A percentile compares a stretch with the other conserved stretches of the same genome.
Evolutionary conservation across 352 stramenopile genomes (phyloP).

Genomic region (Globisporangium carolinianum): DNA sequence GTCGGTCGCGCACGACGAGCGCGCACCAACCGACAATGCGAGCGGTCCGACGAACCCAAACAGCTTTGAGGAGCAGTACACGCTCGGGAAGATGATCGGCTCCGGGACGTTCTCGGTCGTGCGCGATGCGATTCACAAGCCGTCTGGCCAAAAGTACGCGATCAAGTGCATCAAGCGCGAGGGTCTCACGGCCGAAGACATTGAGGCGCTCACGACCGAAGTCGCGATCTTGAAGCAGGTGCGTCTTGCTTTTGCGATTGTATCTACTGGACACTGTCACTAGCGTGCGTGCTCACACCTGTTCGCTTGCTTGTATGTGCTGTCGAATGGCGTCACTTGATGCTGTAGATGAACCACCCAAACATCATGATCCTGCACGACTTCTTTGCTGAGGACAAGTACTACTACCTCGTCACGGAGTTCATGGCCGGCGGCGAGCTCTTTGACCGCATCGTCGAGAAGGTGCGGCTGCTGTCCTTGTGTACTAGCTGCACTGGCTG

Average conservation of each 20-base stretch:
- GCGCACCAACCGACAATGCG: constrained; percentile 6
- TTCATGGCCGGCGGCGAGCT: constrained; percentile 91
- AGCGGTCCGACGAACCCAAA: constrained; percentile 37
- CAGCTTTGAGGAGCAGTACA: constrained; percentile 82
- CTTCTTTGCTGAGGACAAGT: constrained; percentile 91
- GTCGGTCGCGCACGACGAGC: constrained; percentile 14
- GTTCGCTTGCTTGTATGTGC: background rate
- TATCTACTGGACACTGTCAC: background rate
- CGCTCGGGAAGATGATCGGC: constrained; percentile 82
- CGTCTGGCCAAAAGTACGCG: constrained; percentile 77
- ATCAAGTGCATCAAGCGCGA: constrained; percentile 92
- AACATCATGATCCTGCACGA: constrained; percentile 92
- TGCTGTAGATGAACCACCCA: constrained; percentile 80
- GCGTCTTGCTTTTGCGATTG: constrained; percentile 1
- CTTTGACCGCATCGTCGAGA: constrained; percentile 84
- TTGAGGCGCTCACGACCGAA: constrained; percentile 83
- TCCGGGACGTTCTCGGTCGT: constrained; percentile 89
- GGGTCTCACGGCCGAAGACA: constrained; percentile 76
- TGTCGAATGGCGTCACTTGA: background rate
- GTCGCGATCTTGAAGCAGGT: constrained; percentile 84
- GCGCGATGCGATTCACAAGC: constrained; percentile 76
- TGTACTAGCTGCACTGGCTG: too few relatives aligned
- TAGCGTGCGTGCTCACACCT: background rate
- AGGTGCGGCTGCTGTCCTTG: constrained; percentile 25
- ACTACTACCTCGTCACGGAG: constrained; percentile 98